Conservation (phyloP, 352 stramenopile genomes). For the Globisporangium camurandrum region DNA sequence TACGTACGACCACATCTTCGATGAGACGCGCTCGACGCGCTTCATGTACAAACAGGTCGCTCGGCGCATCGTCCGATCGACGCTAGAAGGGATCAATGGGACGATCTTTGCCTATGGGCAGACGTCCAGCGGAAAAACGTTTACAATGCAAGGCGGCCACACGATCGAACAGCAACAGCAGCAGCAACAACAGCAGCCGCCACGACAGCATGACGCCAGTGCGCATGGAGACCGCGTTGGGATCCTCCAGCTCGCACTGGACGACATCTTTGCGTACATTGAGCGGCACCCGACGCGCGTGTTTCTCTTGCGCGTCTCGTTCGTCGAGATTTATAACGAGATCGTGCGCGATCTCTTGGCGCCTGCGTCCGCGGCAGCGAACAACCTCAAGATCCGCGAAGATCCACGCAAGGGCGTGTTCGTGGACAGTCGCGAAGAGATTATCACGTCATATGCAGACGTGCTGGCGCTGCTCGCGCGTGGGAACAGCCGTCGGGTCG, state of each 20-base stretch:
- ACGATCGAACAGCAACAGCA: no score
- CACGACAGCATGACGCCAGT: constrained; percentile 16
- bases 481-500: constrained; percentile 61
- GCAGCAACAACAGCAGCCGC: background rate
- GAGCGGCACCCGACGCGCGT: constrained; percentile 77
- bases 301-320: constrained; percentile 96
- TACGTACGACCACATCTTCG: constrained; percentile 78
- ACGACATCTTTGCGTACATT: constrained; percentile 92
- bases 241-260: constrained; percentile 89
- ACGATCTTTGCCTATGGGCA: constrained; percentile 96
- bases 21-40: constrained; percentile 32
- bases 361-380: constrained; percentile 27
- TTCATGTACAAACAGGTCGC: constrained; percentile 57
- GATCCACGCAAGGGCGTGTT: constrained; percentile 95
- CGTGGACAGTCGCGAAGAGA: constrained; percentile 93
- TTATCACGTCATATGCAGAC: constrained; percentile 80
- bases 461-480: constrained; percentile 48
- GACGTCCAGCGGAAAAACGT: constrained; percentile 94
- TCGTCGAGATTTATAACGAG: constrained; percentile 99
- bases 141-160: constrained; percentile 96
- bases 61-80: constrained; percentile 66
- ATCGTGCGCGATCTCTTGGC: constrained; percentile 94
- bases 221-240: constrained; percentile 16
- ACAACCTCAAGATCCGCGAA: constrained; percentile 85
- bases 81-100: constrained; percentile 70